Evolutionary conservation across 495 filamentous ascomycete species (phyloP), one percentile per base, ranked within the genome.

Genomic region (Penicillium tannophilum): DNA sequence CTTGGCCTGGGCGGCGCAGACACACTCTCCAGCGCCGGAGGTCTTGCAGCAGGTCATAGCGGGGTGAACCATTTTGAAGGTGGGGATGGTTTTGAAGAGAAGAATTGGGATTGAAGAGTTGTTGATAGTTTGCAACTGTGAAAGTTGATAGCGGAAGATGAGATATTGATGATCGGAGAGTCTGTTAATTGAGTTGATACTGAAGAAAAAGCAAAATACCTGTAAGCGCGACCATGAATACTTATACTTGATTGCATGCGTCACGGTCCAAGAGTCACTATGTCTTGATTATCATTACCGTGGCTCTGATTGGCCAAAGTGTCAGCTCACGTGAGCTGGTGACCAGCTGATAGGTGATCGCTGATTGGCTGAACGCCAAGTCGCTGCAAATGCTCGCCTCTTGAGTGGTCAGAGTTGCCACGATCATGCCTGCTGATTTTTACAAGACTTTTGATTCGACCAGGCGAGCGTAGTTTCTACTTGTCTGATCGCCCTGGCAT

Each of bases 21-120:
- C 77, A 64, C 86, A 88, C 55, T 61, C 64, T 49, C 74, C 78
- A 55, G 71, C 75, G 54, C 78, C 72, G 63, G 79, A 69, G 64
- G 77, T 81, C 68, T 83, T 83, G 73, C 86, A 88, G 82, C 86
- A 89, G 69, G 83, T 86, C n/a, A 78, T 72, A 51, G 68, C 42
- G 24, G 84, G 84, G 64, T 82, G 68, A 50, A 79, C 73, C 80
- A 82, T 83, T 61, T 67, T 81, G 67, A 56, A 60, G 36, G 42
- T 61, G 51, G 39, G 28, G 39, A 42, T 23, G 42, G 14, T 49
- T 26, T 49, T 7, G 36, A 35, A 28, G 54, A 54, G 16, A 33
- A 49, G 35, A 39, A 16, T 51, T 49, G 39, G 28, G 43, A 33
- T 16, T 65, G 60, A 28, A 45, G 35, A 58, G 60, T 14, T 36